Base-by-base conservation (phyloP, 768 basidiomycete genomes). In the Mycena maculata region DNA sequence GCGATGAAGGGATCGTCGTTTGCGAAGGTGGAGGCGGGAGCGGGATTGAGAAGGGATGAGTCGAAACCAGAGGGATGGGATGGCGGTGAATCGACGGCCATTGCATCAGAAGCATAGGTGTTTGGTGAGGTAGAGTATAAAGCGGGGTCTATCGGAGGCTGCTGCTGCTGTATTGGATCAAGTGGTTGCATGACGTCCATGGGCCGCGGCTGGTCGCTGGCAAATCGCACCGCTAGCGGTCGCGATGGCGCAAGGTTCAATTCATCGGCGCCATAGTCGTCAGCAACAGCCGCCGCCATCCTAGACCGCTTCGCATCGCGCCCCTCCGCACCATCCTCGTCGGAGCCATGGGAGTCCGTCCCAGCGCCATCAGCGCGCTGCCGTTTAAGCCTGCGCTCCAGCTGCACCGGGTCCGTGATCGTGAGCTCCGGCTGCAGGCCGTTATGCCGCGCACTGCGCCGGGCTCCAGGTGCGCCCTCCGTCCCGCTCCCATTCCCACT, bases 381-480 rank as follows among this genome's bases (percentile, higher is more conserved):
- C 67, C 93, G 78, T 82, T 94, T 94, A 73, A 93, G 79, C 64
- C 86, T 81, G 30, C 94, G 85, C 77, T 95, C 94, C 9, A 95
- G 82, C 71, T 87, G 85, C 28, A 88, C 84, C 18, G 91, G 90
- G 73, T 94, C 94, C 3, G 91, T 92, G 61, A 93, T 91, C 8
- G 83, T 71, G 38, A 92, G 78, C 73, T 95, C 93, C 4, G 89
- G 90, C 60, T 87, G 82, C 61, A 86, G 85, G 2, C 94, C 94
- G 73, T 88, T 93, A 60, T 88, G 83, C 44, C 94, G 84, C 2
- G 91, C 89, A 69, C 92, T 94, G 68, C 92, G 82, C 64, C 93
- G 81, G 2, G 85, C 83, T n/a, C 85, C 89, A 16, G 85, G 83
- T 1, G 53, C 33, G 2, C 67, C 67, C 36, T 84, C 80, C 1